Percentiles rank a stretch among this genome's conserved stretches.
These are phyloP conservation scores for Leucoagaricus sp. DNA, from an alignment of 1,284 basidiomycete genomes.

Conservation along the genomic window DNA sequence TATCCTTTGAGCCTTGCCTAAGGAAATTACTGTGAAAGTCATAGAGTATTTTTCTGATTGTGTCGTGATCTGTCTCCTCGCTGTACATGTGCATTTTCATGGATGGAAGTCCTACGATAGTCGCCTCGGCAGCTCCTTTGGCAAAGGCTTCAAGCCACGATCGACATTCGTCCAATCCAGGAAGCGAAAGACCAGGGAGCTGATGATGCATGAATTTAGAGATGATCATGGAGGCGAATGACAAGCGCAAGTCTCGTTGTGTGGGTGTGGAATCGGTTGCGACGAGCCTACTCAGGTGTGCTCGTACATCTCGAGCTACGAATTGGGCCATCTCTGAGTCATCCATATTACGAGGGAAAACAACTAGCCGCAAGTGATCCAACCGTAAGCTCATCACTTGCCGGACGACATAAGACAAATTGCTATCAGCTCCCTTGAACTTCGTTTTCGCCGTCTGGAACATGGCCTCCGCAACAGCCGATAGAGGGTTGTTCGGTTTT, in stretches of 20 bases:
- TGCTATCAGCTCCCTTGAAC: slow-evolving; percentile 63
- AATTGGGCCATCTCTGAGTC: slow-evolving; percentile 77
- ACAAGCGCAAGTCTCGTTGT: slow-evolving; percentile 63
- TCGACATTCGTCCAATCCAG: slow-evolving; percentile 37
- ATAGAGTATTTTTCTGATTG: slow-evolving; percentile 52
- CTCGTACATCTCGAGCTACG: slow-evolving; percentile 62
- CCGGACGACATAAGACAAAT: slow-evolving; percentile 59
- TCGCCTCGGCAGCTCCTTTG: slow-evolving; percentile 62
- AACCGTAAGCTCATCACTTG: slow-evolving; percentile 75
- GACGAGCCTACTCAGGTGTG: slow-evolving; percentile 64
- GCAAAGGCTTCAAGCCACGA: slow-evolving; percentile 59
- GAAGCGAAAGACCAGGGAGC: slow-evolving; percentile 37
- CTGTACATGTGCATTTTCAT: slow-evolving; percentile 80
- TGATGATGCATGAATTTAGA: slow-evolving; percentile 68
- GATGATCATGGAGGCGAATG: slow-evolving; percentile 74
- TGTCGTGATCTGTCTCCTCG: slow-evolving; percentile 51
- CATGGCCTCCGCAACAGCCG: slow-evolving; percentile 83
- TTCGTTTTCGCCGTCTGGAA: slow-evolving; percentile 69
- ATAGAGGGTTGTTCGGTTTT: slow-evolving; percentile 75
- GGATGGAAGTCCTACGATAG: slow-evolving; percentile 74
- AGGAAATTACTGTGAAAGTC: slow-evolving; percentile 75
- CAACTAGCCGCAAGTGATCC: slow-evolving; percentile 59
- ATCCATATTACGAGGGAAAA: slow-evolving; percentile 75
- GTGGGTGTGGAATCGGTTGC: slow-evolving; percentile 48
- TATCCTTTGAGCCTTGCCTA: slow-evolving; percentile 51